phyloP scores from a whole-genome alignment of 106 monocot genomes.

The Acorus calamus region DNA sequence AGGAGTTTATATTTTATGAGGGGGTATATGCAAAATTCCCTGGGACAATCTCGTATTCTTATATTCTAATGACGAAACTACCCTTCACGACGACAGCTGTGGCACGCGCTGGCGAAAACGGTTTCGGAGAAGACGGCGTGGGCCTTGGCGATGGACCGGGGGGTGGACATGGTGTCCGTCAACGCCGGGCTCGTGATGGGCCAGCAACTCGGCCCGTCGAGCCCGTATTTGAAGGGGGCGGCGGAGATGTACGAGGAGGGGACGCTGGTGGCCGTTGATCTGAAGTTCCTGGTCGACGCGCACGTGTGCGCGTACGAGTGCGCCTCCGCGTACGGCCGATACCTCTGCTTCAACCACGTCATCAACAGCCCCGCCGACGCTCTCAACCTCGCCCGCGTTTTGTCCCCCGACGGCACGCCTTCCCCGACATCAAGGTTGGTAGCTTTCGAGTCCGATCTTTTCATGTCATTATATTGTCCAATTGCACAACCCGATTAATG shows the following conservation, averaged over 20 bases:
- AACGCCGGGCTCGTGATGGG: background rate
- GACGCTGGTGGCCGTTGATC: slow-evolving; percentile 64
- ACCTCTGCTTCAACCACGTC: slow-evolving; percentile 70
- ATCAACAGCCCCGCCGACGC: slow-evolving; percentile 59
- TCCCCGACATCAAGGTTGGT: slow-evolving; percentile 35
- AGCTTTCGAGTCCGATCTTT: too few species aligned
- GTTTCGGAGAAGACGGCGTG: too few species aligned
- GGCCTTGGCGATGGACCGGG: slow-evolving; percentile 1
- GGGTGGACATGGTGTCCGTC: too few species aligned
- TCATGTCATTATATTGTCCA: too few species aligned
- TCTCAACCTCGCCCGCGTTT: slow-evolving; percentile 42
- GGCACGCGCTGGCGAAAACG: too few species aligned
- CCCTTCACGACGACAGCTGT: background rate
- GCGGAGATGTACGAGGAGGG: slow-evolving; percentile 86
- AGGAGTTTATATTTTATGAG: too few species aligned
- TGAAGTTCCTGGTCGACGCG: slow-evolving; percentile 52
- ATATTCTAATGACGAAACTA: too few species aligned
- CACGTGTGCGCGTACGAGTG: slow-evolving; percentile 56
- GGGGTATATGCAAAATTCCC: too few species aligned
- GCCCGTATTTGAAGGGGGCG: slow-evolving; percentile 62
- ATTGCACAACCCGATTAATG: too few species aligned
- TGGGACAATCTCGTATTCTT: too few species aligned
- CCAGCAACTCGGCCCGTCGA: slow-evolving; percentile 20
- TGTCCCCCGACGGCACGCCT: slow-evolving; percentile 21
- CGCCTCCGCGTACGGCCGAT: slow-evolving; percentile 57